Evolutionary conservation across 2,329 filamentous ascomycete genomes (phyloP), one percentile per base, ranked within the genome.

Genomic region (Xylaria sp.): DNA sequence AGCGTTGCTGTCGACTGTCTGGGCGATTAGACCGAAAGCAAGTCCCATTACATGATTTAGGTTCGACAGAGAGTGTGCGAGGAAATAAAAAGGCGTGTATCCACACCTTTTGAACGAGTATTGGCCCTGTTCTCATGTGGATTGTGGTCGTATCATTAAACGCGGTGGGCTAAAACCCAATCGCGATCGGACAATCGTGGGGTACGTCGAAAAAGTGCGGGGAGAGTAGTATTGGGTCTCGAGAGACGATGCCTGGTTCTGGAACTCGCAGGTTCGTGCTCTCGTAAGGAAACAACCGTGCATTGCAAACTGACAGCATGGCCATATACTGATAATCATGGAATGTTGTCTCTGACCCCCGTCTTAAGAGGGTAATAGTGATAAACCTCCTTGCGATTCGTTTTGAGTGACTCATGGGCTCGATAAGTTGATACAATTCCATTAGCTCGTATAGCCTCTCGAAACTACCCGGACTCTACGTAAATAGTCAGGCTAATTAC

Each of bases 151-250:
- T 9, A 11, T 17, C 17, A 23, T 15, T 29, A 41, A 35, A n/a
- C 19, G 17, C 23, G 47, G 58, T 53, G 47, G 58, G 40, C 19
- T 33, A 25, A 33, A 21, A 43, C 21, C 25, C 27, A 48, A 58
- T 31, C 27, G 21, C 6, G 51, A 60, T 59, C 46, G 25, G 11
- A 41, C 25, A 47, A 62, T 58, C 54, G 54, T 49, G 59, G 59
- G 59, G 59, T 58, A 38, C 29, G 43, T 54, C 35, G 8, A 53
- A 21, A 58, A 44, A 54, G 41, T 58, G 59, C 54, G 59, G 59
- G 59, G 54, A 53, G 33, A 27, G 54, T 53, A 37, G 31, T 15
- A 49, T 49, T 8, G 17, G 10, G 25, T n/a, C 43, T 33, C 17
- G 13, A 48, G 33, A 47, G 17, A 10, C 8, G 37, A 21, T 6